These are phyloP conservation scores for Toxicodendron radicans DNA, from an alignment of 345 rosid genomes.

Conservation along the genomic window DNA sequence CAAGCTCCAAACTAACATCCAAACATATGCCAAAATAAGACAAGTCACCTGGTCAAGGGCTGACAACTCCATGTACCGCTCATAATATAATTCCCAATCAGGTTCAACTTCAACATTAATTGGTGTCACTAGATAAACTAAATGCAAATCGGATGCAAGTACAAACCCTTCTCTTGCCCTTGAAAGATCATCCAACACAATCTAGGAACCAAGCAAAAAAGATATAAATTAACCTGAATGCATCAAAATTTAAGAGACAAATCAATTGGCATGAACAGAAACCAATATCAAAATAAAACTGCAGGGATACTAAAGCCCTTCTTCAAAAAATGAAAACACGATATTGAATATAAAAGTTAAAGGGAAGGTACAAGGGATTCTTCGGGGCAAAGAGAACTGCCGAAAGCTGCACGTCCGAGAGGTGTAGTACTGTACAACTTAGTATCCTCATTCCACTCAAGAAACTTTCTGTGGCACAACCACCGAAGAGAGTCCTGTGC, in stretches of 20 bases:
- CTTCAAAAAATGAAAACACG: constrained; percentile 1
- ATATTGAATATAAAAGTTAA: constrained; percentile 21
- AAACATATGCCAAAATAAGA: neutral
- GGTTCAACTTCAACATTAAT: constrained; percentile 93
- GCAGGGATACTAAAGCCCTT: neutral
- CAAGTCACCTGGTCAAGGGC: constrained; percentile 76
- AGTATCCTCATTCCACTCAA: constrained; percentile 93
- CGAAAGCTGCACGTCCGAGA: constrained; percentile 96
- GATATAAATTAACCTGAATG: constrained; percentile 8
- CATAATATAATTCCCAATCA: constrained; percentile 93
- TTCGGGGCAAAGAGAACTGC: constrained; percentile 97
- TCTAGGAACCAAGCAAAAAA: constrained; percentile 45
- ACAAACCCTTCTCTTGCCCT: constrained; percentile 98
- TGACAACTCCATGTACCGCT: constrained; percentile 85
- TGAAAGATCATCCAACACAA: constrained; percentile 91
- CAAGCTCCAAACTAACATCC: neutral
- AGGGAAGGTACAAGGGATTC: constrained; percentile 77
- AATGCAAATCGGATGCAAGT: constrained; percentile 94
- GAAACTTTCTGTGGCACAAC: constrained; percentile 88
- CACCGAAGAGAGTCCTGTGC: constrained; percentile 98
- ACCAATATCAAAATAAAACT: constrained; percentile 3
- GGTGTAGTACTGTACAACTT: constrained; percentile 84
- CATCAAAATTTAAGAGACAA: neutral
- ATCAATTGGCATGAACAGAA: constrained; percentile 12
- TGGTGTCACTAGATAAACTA: constrained; percentile 90